Evolutionary conservation across 345 rosid species (phyloP).

Genomic region (Hibiscus tridactylites): DNA sequence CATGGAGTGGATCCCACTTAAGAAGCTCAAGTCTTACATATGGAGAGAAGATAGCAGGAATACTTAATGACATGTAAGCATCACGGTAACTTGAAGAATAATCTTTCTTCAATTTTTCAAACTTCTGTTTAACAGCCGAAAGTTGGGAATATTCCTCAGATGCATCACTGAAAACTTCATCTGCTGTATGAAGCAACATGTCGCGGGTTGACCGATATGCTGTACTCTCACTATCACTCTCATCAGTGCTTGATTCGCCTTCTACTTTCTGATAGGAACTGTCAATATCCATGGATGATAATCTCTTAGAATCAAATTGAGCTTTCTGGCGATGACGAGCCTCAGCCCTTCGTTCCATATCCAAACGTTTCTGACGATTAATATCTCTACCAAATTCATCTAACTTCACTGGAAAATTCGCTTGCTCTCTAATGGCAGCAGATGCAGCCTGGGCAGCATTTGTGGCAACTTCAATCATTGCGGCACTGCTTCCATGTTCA

Average conservation of each 20-base stretch:
- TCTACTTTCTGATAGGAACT: constrained; percentile 54
- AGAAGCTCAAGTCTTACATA: constrained; percentile 87
- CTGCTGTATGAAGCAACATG: constrained; percentile 61
- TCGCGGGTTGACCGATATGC: constrained; percentile 71
- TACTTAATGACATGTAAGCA: constrained; percentile 83
- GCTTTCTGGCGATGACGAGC: constrained; percentile 70
- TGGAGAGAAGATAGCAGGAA: constrained; percentile 87
- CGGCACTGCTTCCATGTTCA: constrained; percentile 52
- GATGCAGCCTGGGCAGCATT: constrained; percentile 76
- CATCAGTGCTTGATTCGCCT: constrained; percentile 97
- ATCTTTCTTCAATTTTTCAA: constrained; percentile 82
- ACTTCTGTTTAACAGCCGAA: constrained; percentile 62
- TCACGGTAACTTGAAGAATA: constrained; percentile 69
- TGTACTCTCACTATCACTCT: constrained; percentile 79
- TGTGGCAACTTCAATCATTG: constrained; percentile 55
- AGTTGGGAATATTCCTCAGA: constrained; percentile 89
- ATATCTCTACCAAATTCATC: constrained; percentile 96
- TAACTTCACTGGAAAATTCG: constrained; percentile 53
- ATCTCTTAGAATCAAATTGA: constrained; percentile 58
- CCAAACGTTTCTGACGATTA: constrained; percentile 82
- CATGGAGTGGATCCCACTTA: constrained; percentile 90
- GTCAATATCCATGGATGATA: constrained; percentile 63
- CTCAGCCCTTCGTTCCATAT: constrained; percentile 67
- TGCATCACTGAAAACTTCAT: constrained; percentile 77
- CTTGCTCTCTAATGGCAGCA: constrained; percentile 51